phyloP scores from a whole-genome alignment of 768 basidiomycete species.

The Neoboletus subvelutipes region DNA sequence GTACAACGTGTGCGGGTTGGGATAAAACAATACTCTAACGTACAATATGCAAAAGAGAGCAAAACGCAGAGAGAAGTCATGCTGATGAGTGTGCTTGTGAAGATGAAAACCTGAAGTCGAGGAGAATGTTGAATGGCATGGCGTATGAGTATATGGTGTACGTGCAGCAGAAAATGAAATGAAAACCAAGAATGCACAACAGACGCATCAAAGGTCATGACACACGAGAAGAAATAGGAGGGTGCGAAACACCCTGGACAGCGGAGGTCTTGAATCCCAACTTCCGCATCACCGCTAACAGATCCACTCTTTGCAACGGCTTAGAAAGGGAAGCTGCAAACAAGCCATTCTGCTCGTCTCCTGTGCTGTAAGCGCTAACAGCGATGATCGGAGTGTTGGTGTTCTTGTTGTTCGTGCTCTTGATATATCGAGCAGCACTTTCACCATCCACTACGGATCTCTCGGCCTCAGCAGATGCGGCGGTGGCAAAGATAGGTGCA shows the following conservation, averaged over 20 bases:
- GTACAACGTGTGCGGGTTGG: constrained; percentile 15
- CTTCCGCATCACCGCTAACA: constrained; percentile 78
- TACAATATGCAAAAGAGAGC: constrained; percentile 45
- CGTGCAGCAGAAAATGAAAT: constrained; percentile 34
- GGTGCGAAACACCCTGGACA: constrained; percentile 52
- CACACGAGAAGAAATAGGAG: constrained; percentile 40
- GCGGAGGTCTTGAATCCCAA: constrained; percentile 90
- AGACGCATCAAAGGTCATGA: constrained; percentile 25
- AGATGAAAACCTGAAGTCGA: constrained; percentile 23
- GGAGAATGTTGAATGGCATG: constrained; percentile 30
- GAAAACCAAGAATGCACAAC: constrained; percentile 26
- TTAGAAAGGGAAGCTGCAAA: constrained; percentile 85
- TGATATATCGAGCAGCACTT: constrained; percentile 95
- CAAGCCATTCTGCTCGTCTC: constrained; percentile 65
- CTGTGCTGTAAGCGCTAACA: constrained; percentile 82
- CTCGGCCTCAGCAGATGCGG: constrained; percentile 9
- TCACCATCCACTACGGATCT: constrained; percentile 79
- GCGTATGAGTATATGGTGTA: constrained; percentile 34
- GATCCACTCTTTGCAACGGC: constrained; percentile 85
- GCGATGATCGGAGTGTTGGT: constrained; percentile 90
- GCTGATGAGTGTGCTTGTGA: constrained; percentile 32
- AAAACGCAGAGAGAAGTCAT: constrained; percentile 21
- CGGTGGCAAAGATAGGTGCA: constrained; percentile 13
- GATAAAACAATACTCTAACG: constrained; percentile 37
- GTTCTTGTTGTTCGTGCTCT: constrained; percentile 95